Percentiles rank a stretch among this genome's conserved stretches.
These are phyloP conservation scores for Didymella arachidicola DNA, from an alignment of 2,329 filamentous ascomycete species.

Conservation along the genomic window DNA sequence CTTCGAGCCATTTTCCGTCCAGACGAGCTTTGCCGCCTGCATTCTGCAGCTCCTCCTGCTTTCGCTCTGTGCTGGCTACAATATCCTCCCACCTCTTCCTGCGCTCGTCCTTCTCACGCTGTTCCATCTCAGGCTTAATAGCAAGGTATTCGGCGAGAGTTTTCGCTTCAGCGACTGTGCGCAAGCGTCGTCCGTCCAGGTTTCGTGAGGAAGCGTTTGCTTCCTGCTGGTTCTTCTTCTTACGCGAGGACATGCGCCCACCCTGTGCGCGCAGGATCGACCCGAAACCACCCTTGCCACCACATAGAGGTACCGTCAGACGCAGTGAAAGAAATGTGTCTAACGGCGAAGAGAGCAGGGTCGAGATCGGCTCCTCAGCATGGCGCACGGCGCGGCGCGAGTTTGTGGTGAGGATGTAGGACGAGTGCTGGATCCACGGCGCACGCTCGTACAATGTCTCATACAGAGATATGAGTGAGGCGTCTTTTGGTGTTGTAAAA, in stretches of 20 bases:
- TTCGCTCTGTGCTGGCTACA: slow-evolving; percentile 81
- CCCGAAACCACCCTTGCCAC: slow-evolving; percentile 97
- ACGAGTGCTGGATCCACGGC: slow-evolving; percentile 62
- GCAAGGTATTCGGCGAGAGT: slow-evolving; percentile 92
- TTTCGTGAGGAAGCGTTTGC: slow-evolving; percentile 92
- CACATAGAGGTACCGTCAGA: slow-evolving; percentile 78
- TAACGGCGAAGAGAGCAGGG: slow-evolving; percentile 63
- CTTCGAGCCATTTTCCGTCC: slow-evolving; percentile 93
- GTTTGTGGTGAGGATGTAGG: slow-evolving; percentile 81
- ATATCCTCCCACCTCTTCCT: slow-evolving; percentile 87
- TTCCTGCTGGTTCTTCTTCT: slow-evolving; percentile 83
- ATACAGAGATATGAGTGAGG: slow-evolving; percentile 78
- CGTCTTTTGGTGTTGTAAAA: slow-evolving; percentile 70
- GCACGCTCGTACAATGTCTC: slow-evolving; percentile 66
- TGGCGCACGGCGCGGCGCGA: slow-evolving; percentile 73
- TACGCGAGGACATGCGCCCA: slow-evolving; percentile 96
- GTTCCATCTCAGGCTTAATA: slow-evolving; percentile 96
- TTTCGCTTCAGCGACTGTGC: slow-evolving; percentile 95
- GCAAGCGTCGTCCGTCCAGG: slow-evolving; percentile 84
- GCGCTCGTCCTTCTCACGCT: slow-evolving; percentile 87
- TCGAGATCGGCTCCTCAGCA: slow-evolving; percentile 65
- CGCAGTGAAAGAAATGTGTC: slow-evolving; percentile 83
- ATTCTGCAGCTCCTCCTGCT: slow-evolving; percentile 81
- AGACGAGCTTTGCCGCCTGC: slow-evolving; percentile 71
- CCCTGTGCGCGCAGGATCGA: slow-evolving; percentile 96